Evolutionary conservation across 495 filamentous ascomycete species (phyloP).

Genomic region (Talaromyces liani): DNA sequence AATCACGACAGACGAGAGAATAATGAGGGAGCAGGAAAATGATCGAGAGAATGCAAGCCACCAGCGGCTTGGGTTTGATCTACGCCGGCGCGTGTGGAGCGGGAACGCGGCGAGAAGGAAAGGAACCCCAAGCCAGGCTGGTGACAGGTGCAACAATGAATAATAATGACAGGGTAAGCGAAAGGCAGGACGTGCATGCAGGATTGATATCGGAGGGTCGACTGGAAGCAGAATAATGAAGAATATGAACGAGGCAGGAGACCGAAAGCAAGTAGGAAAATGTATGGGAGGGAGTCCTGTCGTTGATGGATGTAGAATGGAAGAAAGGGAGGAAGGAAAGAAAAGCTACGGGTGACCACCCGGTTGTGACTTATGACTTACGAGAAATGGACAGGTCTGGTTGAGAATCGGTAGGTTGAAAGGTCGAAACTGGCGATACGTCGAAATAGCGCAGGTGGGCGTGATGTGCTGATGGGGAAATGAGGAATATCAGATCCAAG

Average conservation of each 20-base stretch:
- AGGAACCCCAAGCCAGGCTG: constrained; percentile 12
- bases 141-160: background rate
- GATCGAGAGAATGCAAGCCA: constrained; percentile 6
- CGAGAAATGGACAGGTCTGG: background rate
- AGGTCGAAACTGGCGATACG: background rate
- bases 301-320: constrained; percentile 8
- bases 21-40: constrained; percentile 3
- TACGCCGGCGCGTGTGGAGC: constrained; percentile 4
- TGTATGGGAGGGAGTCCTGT: background rate
- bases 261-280: constrained; percentile 17
- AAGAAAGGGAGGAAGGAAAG: constrained; percentile 5
- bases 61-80: constrained; percentile 4
- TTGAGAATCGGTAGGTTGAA: background rate
- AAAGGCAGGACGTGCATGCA: constrained; percentile 8
- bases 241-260: constrained; percentile 15
- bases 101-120: constrained; percentile 11
- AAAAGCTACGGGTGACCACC: background rate
- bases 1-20: constrained; percentile 5
- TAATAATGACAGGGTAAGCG: constrained; percentile 7
- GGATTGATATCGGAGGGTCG: background rate
- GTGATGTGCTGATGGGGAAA: background rate
- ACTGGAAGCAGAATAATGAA: background rate
- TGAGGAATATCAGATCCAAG: background rate
- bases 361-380: background rate
- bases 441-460: background rate